Base-by-base conservation (phyloP, 2,329 filamentous ascomycete species). In the Blastomyces emzantsi region DNA sequence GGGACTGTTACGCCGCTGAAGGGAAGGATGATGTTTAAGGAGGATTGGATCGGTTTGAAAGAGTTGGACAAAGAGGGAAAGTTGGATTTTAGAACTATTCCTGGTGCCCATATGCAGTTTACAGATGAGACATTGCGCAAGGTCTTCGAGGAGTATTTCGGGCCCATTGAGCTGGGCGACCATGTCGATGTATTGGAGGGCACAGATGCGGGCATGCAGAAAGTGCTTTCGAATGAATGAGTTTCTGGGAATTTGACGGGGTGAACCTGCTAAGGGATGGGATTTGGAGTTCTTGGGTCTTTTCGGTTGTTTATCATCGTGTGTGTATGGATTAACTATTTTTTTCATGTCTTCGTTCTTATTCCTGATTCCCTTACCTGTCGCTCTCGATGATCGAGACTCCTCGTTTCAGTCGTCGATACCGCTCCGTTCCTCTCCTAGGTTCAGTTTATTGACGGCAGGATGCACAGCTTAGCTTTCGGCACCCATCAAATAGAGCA, bases 11-110 rank as follows among this genome's bases (percentile, higher is more conserved):
- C 85, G 56, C 82, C 82, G 19, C 76, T 99, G 73, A 82, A 84
- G 67, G 83, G 92, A 61, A 82, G 90, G 64, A 75, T 76, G 36
- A 80, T 97, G 1, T 99, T 97, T 75, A 85, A 83, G 69, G 88
- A 97, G 77, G 93, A 99, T 78, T 99, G 94, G 94, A 79, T 99
- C 36, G 94, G 94, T 0, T 79, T 99, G 74, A 89, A 84, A 74
- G 78, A 79, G 70, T 78, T 99, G 71, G 92, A 97, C 77, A 79
- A 87, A 74, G 89, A 89, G 78, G 90, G 88, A 2, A 90, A 85
- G 0, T 78, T 99, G 69, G 83, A 87, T 63, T 96, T 97, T 76
- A 81, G 86, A 73, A 86, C 81, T 1, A 83, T 86, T 0, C 81
- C 86, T 4, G 94, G 93, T 0, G 84, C 85, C 30, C 94, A 99